Evolutionary conservation across 2,329 filamentous ascomycete species (phyloP).

Genomic region (Monosporascus ibericus): DNA sequence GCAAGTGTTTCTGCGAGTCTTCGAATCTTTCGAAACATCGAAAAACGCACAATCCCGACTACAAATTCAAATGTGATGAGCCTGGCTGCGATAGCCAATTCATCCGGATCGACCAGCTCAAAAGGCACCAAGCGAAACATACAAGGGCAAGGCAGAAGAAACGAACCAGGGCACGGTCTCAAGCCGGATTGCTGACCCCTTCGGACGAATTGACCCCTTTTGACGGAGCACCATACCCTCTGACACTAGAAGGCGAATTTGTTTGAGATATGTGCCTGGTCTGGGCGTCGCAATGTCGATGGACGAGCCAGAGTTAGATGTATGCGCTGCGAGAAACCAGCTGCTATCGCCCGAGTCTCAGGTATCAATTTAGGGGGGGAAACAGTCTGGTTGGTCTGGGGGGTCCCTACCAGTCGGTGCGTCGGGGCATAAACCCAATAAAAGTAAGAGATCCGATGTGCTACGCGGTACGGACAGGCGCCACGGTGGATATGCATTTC

Average conservation of each 20-base stretch:
- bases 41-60: slow-evolving; percentile 51
- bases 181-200: background rate
- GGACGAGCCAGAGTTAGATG: no score
- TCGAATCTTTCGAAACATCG: slow-evolving; percentile 62
- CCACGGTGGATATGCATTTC: no score
- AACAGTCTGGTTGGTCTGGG: no score
- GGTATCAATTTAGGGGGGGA: no score
- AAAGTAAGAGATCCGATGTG: no score
- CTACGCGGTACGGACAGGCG: no score
- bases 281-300: background rate
- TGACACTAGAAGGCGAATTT: background rate
- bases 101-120: slow-evolving; percentile 53
- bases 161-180: slow-evolving; percentile 9
- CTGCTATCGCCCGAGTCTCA: no score
- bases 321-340: no score
- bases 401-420: no score
- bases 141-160: slow-evolving; percentile 25
- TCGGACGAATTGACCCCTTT: slow-evolving; percentile 2
- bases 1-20: slow-evolving; percentile 56
- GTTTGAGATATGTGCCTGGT: background rate
- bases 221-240: slow-evolving; percentile 1
- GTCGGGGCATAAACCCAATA: no score
- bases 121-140: slow-evolving; percentile 38
- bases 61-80: slow-evolving; percentile 41
- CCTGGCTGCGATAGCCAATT: slow-evolving; percentile 51